Conservation (phyloP, 345 rosid species). For the Dipteronia dyeriana region DNA sequence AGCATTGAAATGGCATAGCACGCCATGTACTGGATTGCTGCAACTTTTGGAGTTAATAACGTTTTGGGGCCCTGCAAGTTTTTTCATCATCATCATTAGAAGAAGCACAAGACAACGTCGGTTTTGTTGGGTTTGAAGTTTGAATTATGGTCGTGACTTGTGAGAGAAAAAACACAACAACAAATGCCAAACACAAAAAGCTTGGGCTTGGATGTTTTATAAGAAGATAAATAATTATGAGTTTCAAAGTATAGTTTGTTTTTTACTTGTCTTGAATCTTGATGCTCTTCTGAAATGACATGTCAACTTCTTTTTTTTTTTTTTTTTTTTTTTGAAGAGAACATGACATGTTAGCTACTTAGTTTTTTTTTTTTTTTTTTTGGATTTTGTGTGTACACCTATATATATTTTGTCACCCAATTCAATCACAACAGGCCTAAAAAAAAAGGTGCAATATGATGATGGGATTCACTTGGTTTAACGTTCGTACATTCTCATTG, state of each 20-base stretch:
- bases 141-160: too few relatives aligned
- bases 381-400: too few relatives aligned
- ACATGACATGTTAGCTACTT: too few relatives aligned
- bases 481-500: too few relatives aligned
- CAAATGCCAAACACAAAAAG: slow-evolving; percentile 29
- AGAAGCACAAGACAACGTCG: background rate
- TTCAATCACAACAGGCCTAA: too few relatives aligned
- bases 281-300: too few relatives aligned
- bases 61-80: slow-evolving; percentile 10
- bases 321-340: too few relatives aligned
- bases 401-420: too few relatives aligned
- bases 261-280: background rate
- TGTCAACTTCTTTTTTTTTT: too few relatives aligned
- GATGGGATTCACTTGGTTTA: too few relatives aligned
- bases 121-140: background rate
- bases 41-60: slow-evolving; percentile 36
- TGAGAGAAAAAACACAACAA: slow-evolving; percentile 6
- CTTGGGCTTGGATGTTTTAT: slow-evolving; percentile 41
- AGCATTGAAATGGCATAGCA: slow-evolving; percentile 54
- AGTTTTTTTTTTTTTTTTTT: too few relatives aligned
- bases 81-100: background rate
- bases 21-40: slow-evolving; percentile 44
- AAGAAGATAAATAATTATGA: background rate
- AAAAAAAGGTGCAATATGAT: too few relatives aligned
- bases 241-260: background rate